Evolutionary conservation across 1,284 basidiomycete genomes (phyloP).

Genomic region (Malassezia restricta): DNA sequence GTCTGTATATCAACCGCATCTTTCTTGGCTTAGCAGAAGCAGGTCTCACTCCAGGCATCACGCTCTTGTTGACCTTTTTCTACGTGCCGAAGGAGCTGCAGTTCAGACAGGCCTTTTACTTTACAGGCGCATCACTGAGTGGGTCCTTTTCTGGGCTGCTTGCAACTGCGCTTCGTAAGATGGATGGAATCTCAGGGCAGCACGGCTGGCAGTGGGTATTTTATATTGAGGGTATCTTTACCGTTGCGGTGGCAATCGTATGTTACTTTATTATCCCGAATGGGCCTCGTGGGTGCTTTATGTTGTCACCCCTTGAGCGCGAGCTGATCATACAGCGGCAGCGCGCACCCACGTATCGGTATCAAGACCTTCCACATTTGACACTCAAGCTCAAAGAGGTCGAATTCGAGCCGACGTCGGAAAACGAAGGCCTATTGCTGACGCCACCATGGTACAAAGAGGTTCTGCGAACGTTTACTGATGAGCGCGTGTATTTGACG

Average conservation of each 20-base stretch:
- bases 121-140: slow-evolving; percentile 30
- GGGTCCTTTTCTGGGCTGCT: slow-evolving; percentile 38
- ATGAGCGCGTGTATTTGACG: slow-evolving; percentile 22
- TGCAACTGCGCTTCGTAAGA: slow-evolving; percentile 28
- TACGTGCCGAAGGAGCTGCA: slow-evolving; percentile 35
- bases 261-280: slow-evolving; percentile 31
- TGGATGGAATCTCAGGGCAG: slow-evolving; percentile 19
- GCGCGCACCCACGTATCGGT: not conserved
- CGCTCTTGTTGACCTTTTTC: slow-evolving; percentile 37
- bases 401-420: not conserved
- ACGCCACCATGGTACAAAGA: slow-evolving; percentile 18
- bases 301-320: slow-evolving; percentile 22
- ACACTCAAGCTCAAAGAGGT: not conserved
- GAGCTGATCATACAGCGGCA: slow-evolving; percentile 25
- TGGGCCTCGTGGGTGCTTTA: slow-evolving; percentile 24
- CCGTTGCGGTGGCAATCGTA: slow-evolving; percentile 25
- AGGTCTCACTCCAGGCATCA: slow-evolving; percentile 27
- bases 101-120: slow-evolving; percentile 36
- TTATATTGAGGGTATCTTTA: slow-evolving; percentile 36
- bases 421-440: not conserved
- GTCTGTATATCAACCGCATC: slow-evolving; percentile 32
- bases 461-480: slow-evolving; percentile 23
- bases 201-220: slow-evolving; percentile 37
- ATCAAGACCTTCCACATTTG: not conserved
- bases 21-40: slow-evolving; percentile 34